phyloP scores from a whole-genome alignment of 148 eudicot species.

The Fagopyrum tataricum region DNA sequence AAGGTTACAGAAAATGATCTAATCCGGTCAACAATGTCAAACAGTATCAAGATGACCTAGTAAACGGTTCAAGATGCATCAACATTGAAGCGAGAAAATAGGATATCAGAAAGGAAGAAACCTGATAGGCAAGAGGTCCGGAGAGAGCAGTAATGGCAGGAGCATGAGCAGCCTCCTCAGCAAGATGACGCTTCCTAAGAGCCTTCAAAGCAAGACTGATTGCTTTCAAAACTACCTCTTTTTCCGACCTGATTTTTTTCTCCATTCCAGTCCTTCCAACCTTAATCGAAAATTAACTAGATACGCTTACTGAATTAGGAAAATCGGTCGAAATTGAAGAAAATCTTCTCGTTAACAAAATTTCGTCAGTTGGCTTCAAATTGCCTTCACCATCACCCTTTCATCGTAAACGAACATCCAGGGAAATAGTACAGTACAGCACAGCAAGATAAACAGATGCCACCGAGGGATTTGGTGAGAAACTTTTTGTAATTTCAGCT shows the following conservation, averaged over 20 bases:
- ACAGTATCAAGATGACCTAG: neutral
- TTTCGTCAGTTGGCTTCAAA: neutral
- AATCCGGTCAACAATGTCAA: neutral
- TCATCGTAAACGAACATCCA: neutral
- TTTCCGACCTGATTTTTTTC: constrained; percentile 39
- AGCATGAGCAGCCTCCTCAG: constrained; percentile 81
- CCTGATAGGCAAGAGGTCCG: constrained; percentile 72
- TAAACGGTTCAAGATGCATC: neutral
- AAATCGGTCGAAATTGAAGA: neutral
- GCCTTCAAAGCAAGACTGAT: constrained; percentile 72
- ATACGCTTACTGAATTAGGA: neutral
- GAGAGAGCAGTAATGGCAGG: constrained; percentile 65
- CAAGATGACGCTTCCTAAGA: constrained; percentile 72
- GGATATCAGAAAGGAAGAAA: constrained; percentile 11
- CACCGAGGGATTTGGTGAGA: neutral
- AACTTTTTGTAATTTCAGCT: neutral
- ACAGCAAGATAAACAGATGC: neutral
- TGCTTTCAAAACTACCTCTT: constrained; percentile 51
- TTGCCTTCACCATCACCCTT: neutral
- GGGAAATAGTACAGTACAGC: neutral
- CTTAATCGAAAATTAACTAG: neutral
- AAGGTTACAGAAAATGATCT: neutral
- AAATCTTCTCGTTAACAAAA: neutral
- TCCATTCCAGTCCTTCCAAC: constrained; percentile 5
- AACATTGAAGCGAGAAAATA: neutral